A percentile compares a stretch with the other conserved stretches of the same genome.
Conservation (phyloP, 2,329 filamentous ascomycete species). For the Cercospora sp. region DNA sequence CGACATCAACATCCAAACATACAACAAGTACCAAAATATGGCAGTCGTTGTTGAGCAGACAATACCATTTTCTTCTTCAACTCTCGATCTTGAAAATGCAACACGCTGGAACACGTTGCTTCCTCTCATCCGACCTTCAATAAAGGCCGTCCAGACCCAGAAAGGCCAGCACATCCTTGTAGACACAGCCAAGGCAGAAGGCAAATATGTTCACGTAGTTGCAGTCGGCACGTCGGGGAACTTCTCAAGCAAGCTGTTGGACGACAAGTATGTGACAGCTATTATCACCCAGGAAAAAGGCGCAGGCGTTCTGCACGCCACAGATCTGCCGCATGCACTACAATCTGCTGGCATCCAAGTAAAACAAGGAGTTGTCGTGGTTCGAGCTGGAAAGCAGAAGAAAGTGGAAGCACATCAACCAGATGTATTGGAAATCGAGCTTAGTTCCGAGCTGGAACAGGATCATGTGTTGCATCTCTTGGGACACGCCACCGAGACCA, state of each 20-base stretch:
- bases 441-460: slow-evolving; percentile 34
- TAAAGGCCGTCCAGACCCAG: slow-evolving; percentile 31
- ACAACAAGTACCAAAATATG: slow-evolving; percentile 27
- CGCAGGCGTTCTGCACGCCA: slow-evolving; percentile 31
- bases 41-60: slow-evolving; percentile 42
- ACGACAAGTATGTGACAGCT: slow-evolving; percentile 37
- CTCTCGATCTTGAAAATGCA: slow-evolving; percentile 36
- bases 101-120: slow-evolving; percentile 38
- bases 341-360: slow-evolving; percentile 28
- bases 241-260: slow-evolving; percentile 40
- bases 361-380: slow-evolving; percentile 34
- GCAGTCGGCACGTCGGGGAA: slow-evolving; percentile 35
- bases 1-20: neutral
- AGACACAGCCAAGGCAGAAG: slow-evolving; percentile 33
- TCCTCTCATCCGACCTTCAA: slow-evolving; percentile 38
- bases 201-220: slow-evolving; percentile 32
- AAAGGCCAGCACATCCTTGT: slow-evolving; percentile 38
- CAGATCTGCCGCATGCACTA: slow-evolving; percentile 34
- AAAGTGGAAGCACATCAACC: slow-evolving; percentile 28
- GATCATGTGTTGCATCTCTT: slow-evolving; percentile 39
- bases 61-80: slow-evolving; percentile 34
- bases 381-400: slow-evolving; percentile 33
- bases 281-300: slow-evolving; percentile 33
- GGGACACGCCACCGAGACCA: slow-evolving; percentile 33
- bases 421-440: slow-evolving; percentile 34